phyloP scores from a whole-genome alignment of 345 rosid species.

The Aquilaria yunnanensis region DNA sequence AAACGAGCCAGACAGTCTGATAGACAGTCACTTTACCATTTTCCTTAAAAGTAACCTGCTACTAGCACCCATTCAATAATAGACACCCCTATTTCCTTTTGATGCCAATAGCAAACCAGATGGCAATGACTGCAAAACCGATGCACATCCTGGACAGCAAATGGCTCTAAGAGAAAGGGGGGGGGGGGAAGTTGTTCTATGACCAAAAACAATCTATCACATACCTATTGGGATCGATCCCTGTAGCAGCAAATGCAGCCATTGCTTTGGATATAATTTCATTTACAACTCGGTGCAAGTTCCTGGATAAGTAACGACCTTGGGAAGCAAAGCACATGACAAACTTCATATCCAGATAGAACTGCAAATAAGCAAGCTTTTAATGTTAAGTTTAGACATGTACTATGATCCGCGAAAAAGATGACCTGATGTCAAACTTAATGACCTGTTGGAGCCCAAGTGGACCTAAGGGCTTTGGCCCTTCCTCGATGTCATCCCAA shows the following conservation, averaged over 20 bases:
- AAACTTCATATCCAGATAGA: constrained; percentile 94
- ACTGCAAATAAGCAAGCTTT: constrained; percentile 39
- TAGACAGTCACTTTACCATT: no score
- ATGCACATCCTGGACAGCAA: no score
- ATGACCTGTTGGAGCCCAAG: constrained; percentile 85
- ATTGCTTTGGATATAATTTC: constrained; percentile 86
- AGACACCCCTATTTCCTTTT: no score
- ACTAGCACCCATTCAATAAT: no score
- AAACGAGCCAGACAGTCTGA: no score
- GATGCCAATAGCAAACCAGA: no score
- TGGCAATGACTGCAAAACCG: no score
- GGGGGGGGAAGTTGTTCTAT: no score
- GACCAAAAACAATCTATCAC: constrained; percentile 8
- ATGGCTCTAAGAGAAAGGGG: no score
- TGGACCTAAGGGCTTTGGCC: constrained; percentile 88
- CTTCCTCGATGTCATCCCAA: constrained; percentile 99
- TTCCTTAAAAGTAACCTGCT: no score
- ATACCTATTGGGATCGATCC: constrained; percentile 92
- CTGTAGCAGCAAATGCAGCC: constrained; percentile 78
- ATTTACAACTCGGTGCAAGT: constrained; percentile 77
- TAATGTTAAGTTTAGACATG: constrained; percentile 2
- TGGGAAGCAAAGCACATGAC: constrained; percentile 90
- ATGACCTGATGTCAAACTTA: constrained; percentile 8
- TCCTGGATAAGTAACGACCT: constrained; percentile 94
- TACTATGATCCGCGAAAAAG: neutral